phyloP scores from a whole-genome alignment of 208 protist genomes.

The Angomonas desouzai region DNA sequence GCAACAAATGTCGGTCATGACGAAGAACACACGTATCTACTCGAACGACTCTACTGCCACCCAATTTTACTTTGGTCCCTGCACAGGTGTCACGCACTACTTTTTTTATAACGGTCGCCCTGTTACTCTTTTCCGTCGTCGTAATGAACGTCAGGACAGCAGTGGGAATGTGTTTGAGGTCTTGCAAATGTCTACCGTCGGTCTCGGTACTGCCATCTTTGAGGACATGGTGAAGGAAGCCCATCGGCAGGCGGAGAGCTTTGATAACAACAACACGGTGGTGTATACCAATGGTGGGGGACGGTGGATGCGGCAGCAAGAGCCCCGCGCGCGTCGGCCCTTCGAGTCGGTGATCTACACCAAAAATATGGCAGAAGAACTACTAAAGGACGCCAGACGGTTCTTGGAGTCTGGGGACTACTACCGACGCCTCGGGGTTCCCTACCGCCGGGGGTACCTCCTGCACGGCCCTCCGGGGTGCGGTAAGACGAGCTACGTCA shows the following conservation, averaged over 20 bases:
- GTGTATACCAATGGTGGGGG: constrained; percentile 79
- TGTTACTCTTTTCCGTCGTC: constrained; percentile 68
- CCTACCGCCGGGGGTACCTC: constrained; percentile 94
- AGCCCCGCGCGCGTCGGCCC: constrained; percentile 69
- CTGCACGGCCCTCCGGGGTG: constrained; percentile 94
- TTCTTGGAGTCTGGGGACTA: constrained; percentile 83
- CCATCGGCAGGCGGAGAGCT: constrained; percentile 38
- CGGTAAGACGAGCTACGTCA: constrained; percentile 93
- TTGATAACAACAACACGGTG: constrained; percentile 79
- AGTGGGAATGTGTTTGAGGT: constrained; percentile 84
- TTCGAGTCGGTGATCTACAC: constrained; percentile 90
- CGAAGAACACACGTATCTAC: constrained; percentile 34
- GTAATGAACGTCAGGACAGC: constrained; percentile 54
- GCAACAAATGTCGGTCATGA: constrained; percentile 80
- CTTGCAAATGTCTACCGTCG: constrained; percentile 19
- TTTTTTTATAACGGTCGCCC: constrained; percentile 77
- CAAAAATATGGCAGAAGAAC: constrained; percentile 42
- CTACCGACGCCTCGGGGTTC: constrained; percentile 92
- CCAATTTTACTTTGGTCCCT: constrained; percentile 69
- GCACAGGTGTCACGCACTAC: constrained; percentile 73
- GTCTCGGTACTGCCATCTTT: constrained; percentile 71
- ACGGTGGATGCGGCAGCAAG: constrained; percentile 64
- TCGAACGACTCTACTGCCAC: constrained; percentile 58
- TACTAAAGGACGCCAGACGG: constrained; percentile 69
- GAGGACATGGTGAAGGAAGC: constrained; percentile 75